Evolutionary conservation across 805 yeast genomes (phyloP).

Genomic region (Cyberlindnera xylosilytica): DNA sequence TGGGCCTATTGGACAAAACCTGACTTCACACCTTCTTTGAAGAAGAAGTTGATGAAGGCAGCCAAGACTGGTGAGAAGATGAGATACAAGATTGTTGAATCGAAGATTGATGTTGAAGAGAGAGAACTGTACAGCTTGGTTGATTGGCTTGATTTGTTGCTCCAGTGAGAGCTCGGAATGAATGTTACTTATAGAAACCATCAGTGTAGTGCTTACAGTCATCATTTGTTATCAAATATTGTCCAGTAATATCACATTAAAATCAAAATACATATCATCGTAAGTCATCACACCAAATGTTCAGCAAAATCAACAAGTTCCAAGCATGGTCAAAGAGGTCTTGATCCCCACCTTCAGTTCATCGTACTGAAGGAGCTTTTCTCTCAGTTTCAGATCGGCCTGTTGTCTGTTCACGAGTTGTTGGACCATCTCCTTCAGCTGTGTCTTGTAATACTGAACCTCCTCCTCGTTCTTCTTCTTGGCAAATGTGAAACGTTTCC

Average conservation of each 20-base stretch:
- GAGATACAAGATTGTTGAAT: conserved; percentile 4
- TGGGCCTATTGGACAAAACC: conserved; percentile 15
- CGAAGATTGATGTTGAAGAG: conserved; percentile 1
- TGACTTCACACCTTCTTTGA: background rate
- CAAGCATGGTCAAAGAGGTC: background rate
- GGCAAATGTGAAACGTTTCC: conserved; percentile 6
- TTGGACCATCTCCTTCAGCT: conserved; percentile 12
- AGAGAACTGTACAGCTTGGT: background rate
- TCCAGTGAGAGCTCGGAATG: background rate
- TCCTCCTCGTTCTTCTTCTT: conserved; percentile 16
- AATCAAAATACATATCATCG: background rate
- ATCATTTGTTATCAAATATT: too few relatives aligned
- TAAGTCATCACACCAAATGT: conserved; percentile 1
- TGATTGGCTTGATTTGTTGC: background rate
- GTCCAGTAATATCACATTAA: background rate
- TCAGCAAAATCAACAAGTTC: too few relatives aligned
- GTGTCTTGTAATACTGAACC: conserved; percentile 14
- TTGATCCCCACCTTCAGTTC: conserved; percentile 1
- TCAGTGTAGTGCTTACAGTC: too few relatives aligned
- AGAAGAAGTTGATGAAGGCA: conserved; percentile 1
- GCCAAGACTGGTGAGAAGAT: conserved; percentile 17
- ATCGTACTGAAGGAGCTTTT: conserved; percentile 17
- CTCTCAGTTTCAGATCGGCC: conserved; percentile 21
- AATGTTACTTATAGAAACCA: too few relatives aligned
- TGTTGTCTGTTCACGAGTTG: conserved; percentile 21